Percentiles rank a stretch among this genome's conserved stretches.
These are phyloP conservation scores for Vitis labrusca DNA, from an alignment of 164 flowering plant genomes.

Conservation along the genomic window DNA sequence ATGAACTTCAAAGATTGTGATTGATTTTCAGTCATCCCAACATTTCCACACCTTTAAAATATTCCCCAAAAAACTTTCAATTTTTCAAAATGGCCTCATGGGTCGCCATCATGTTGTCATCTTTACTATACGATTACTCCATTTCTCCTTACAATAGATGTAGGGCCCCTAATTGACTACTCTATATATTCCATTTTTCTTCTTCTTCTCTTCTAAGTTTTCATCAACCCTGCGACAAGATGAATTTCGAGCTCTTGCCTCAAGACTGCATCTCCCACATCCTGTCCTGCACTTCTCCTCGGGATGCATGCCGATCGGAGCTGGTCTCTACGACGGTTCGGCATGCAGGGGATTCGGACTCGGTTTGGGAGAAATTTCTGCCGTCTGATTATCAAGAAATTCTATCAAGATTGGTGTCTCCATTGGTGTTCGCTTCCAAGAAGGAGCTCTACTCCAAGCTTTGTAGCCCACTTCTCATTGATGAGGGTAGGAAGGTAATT, in stretches of 20 bases:
- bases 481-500: conserved; percentile 50
- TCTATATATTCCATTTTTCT: background rate
- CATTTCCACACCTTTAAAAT: too few species aligned
- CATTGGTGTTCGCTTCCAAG: conserved; percentile 33
- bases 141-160: too few species aligned
- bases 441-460: conserved; percentile 48
- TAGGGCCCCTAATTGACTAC: background rate
- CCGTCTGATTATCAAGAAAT: conserved; percentile 43
- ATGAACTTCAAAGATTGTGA: too few species aligned
- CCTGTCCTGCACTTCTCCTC: conserved; percentile 46
- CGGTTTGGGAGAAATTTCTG: conserved; percentile 55
- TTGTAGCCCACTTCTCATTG: conserved; percentile 38
- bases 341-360: conserved; percentile 34
- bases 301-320: conserved; percentile 37
- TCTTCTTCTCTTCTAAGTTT: background rate
- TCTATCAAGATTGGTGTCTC: conserved; percentile 26
- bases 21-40: too few species aligned
- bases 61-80: too few species aligned
- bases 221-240: background rate
- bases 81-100: conserved; percentile 4
- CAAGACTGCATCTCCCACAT: conserved; percentile 38
- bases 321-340: conserved; percentile 22
- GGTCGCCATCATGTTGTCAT: conserved; percentile 15
- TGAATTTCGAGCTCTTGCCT: conserved; percentile 28
- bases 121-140: background rate